Evolutionary conservation across 495 filamentous ascomycete species (phyloP).

Genomic region (Penicillium malachiteum): DNA sequence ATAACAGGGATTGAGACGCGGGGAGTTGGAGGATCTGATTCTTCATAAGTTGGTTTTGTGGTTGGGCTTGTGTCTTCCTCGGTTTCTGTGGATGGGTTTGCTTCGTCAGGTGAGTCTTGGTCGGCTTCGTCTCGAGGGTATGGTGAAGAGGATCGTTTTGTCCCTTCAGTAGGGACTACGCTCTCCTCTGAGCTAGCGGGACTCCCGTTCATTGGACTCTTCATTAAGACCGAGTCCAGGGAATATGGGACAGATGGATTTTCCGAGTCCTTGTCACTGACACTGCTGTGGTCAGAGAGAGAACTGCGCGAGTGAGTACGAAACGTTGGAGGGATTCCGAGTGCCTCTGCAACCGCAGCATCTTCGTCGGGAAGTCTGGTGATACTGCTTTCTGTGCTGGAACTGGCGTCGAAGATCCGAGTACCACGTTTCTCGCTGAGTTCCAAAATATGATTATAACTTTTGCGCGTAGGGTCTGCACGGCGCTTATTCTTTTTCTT

Average conservation of each 20-base stretch:
- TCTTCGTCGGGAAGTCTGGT: constrained; percentile 57
- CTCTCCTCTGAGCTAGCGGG: constrained; percentile 44
- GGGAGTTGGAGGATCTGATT: neutral
- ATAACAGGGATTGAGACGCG: constrained; percentile 22
- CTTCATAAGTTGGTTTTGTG: neutral
- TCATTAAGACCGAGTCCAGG: constrained; percentile 31
- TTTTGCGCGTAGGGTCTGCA: constrained; percentile 72
- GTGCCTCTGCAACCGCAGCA: constrained; percentile 68
- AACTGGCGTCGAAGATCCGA: constrained; percentile 51
- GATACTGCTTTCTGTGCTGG: constrained; percentile 40
- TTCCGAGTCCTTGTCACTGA: constrained; percentile 33
- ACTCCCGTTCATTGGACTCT: constrained; percentile 29
- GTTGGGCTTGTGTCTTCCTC: neutral
- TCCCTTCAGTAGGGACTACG: constrained; percentile 13
- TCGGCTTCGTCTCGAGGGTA: constrained; percentile 1
- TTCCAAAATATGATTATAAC: constrained; percentile 78
- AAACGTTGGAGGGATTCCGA: constrained; percentile 57
- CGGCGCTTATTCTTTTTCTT: constrained; percentile 91
- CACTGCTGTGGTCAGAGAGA: constrained; percentile 46
- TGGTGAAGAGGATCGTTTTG: constrained; percentile 10
- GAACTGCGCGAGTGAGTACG: constrained; percentile 41
- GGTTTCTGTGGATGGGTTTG: constrained; percentile 4
- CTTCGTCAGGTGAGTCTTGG: constrained; percentile 3
- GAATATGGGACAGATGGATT: constrained; percentile 26
- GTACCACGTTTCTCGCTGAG: constrained; percentile 55